These are phyloP conservation scores for Ganoderma multipileum DNA, from an alignment of 1,284 basidiomycete genomes.

Conservation along the genomic window DNA sequence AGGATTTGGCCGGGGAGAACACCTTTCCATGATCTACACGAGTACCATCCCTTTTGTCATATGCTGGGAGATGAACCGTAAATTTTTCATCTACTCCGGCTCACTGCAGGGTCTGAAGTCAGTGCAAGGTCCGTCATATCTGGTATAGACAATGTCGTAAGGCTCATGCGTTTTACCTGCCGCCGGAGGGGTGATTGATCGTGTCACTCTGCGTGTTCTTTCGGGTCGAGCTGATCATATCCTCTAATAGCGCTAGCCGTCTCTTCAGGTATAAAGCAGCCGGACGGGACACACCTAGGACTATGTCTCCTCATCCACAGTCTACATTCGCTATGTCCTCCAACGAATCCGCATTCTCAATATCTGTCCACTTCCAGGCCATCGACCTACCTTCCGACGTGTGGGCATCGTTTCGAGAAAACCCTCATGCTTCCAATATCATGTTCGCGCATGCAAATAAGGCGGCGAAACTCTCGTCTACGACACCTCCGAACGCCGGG, in stretches of 20 bases:
- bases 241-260: background rate
- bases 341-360: slow-evolving; percentile 11
- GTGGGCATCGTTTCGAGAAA: slow-evolving; percentile 46
- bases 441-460: slow-evolving; percentile 58
- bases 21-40: background rate
- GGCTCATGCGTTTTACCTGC: background rate
- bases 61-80: background rate
- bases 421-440: slow-evolving; percentile 57
- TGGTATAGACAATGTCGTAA: background rate
- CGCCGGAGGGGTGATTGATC: background rate
- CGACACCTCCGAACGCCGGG: slow-evolving; percentile 7
- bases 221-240: background rate
- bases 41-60: background rate
- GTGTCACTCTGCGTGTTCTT: background rate
- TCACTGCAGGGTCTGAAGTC: background rate
- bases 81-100: background rate
- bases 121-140: background rate
- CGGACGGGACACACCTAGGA: background rate
- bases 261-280: background rate
- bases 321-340: background rate
- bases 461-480: slow-evolving; percentile 30
- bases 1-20: background rate
- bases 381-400: slow-evolving; percentile 43
- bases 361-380: slow-evolving; percentile 42
- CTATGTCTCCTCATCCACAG: background rate